Evolutionary conservation across 2,329 filamentous ascomycete species (phyloP).

Genomic region (Fusarium phyllophilum): DNA sequence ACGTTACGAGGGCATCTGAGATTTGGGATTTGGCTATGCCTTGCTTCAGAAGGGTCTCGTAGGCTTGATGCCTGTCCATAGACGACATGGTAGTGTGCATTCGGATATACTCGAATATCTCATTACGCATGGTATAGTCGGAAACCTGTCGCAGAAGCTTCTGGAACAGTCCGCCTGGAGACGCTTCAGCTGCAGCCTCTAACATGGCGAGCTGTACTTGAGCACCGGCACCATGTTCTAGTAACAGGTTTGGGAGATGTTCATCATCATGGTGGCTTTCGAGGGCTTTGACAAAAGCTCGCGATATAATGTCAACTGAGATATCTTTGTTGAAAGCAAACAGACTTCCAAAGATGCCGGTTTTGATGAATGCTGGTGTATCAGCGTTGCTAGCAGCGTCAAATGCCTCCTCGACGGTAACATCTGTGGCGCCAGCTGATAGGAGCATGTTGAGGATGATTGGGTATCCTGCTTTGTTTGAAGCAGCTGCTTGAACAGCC

Average conservation of each 20-base stretch:
- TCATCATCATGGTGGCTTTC: slow-evolving; percentile 7
- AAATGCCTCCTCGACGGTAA: slow-evolving; percentile 3
- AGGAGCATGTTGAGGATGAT: slow-evolving; percentile 10
- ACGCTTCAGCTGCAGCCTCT: not conserved
- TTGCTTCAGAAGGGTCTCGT: not conserved
- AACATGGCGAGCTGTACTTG: not conserved
- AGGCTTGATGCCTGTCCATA: not conserved
- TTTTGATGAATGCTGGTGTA: not conserved
- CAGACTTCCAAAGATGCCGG: not conserved
- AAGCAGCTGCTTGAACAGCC: slow-evolving; percentile 3
- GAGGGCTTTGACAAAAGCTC: not conserved
- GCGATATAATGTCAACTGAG: not conserved
- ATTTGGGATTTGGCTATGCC: not conserved
- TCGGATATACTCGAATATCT: not conserved
- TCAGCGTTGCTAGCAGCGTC: not conserved
- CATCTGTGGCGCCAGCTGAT: not conserved
- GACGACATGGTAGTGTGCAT: not conserved
- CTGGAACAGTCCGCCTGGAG: not conserved
- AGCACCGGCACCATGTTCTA: slow-evolving; percentile 9
- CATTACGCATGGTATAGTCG: not conserved
- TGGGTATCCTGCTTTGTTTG: not conserved
- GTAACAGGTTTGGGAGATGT: not conserved
- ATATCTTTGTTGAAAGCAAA: not conserved
- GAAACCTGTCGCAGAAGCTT: not conserved
- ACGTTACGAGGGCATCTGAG: not conserved